Conservation (phyloP, 2,329 filamentous ascomycete genomes). For the Stagonosporopsis rhizophila region DNA sequence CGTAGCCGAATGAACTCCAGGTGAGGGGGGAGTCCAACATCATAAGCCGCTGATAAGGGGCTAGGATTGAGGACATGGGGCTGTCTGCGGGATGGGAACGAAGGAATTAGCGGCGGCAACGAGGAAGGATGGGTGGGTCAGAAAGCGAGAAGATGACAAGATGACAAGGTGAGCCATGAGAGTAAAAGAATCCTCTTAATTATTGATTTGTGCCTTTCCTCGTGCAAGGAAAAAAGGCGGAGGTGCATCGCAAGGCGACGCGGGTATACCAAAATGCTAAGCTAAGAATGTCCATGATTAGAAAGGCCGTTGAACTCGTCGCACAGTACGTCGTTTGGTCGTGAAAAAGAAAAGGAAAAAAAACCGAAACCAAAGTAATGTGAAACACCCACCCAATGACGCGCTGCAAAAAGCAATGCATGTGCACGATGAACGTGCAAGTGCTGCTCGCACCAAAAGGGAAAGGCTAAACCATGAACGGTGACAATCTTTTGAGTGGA, state of each 20-base stretch:
- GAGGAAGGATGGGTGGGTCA: neutral
- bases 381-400: slow-evolving; percentile 8
- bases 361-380: neutral
- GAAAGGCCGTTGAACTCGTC: slow-evolving; percentile 8
- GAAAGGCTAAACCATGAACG: neutral
- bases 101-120: slow-evolving; percentile 12
- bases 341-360: neutral
- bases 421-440: slow-evolving; percentile 2
- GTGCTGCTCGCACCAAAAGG: neutral
- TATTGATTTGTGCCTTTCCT: slow-evolving; percentile 9
- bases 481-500: slow-evolving; percentile 11
- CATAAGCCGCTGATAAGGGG: slow-evolving; percentile 2
- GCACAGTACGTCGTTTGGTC: slow-evolving; percentile 12
- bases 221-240: slow-evolving; percentile 2
- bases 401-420: neutral
- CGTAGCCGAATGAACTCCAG: slow-evolving; percentile 10
- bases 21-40: neutral
- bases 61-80: neutral
- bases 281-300: slow-evolving; percentile 18
- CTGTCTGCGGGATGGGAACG: neutral
- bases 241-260: slow-evolving; percentile 6
- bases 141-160: slow-evolving; percentile 1
- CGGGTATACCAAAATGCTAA: slow-evolving; percentile 20
- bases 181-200: neutral
- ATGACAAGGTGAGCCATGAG: neutral